Conservation (phyloP, 2,329 filamentous ascomycete genomes). For the Monilinia fructicola region DNA sequence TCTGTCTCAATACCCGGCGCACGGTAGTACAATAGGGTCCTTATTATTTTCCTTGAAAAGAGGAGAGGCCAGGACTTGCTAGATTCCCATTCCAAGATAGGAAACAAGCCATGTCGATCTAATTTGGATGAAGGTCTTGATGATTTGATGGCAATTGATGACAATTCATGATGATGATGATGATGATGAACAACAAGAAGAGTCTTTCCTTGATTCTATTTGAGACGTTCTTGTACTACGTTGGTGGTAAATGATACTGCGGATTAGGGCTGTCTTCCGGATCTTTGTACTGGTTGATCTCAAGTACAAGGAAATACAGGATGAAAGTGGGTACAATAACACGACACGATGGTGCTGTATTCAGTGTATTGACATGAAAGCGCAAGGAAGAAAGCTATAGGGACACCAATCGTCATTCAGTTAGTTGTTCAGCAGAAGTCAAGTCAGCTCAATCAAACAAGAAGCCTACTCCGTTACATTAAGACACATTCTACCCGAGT, state of each 20-base stretch:
- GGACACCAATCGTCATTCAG: neutral
- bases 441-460: slow-evolving; percentile 10
- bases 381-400: neutral
- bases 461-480: neutral
- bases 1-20: slow-evolving; percentile 17
- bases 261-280: slow-evolving; percentile 14
- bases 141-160: neutral
- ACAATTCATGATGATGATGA: neutral
- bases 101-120: slow-evolving; percentile 6
- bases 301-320: slow-evolving; percentile 7
- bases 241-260: neutral
- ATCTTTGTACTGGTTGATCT: slow-evolving; percentile 11
- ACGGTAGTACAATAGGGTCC: slow-evolving; percentile 15
- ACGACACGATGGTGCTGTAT: neutral
- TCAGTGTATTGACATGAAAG: neutral
- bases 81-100: slow-evolving; percentile 16
- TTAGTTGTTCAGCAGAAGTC: neutral
- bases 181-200: neutral
- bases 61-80: neutral
- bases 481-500: neutral
- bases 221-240: slow-evolving; percentile 2
- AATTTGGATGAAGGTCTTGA: neutral
- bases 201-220: slow-evolving; percentile 1
- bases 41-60: neutral
- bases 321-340: slow-evolving; percentile 17